Conservation (phyloP, 441 rosid species). For the Daphne laureola region DNA sequence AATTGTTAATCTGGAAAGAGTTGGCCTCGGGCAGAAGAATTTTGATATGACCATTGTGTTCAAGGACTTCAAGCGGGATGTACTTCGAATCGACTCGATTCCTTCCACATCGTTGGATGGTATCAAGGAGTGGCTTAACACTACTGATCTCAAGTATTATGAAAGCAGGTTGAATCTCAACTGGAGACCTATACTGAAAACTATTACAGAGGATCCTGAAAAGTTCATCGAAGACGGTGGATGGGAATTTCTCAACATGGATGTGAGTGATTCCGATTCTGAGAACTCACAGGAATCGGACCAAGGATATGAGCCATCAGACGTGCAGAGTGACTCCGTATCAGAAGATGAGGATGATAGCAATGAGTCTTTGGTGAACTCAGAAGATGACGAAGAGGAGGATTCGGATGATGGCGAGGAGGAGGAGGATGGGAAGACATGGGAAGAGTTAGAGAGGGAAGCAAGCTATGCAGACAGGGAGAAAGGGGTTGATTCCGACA, state of each 20-base stretch:
- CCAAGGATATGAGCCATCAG: constrained; percentile 83
- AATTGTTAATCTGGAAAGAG: constrained; percentile 90
- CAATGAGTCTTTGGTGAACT: constrained; percentile 72
- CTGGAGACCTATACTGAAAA: constrained; percentile 84
- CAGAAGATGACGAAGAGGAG: constrained; percentile 78
- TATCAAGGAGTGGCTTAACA: constrained; percentile 89
- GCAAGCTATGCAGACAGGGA: constrained; percentile 87
- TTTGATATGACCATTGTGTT: constrained; percentile 84
- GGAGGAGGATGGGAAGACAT: constrained; percentile 88
- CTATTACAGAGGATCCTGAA: constrained; percentile 80
- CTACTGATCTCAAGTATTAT: constrained; percentile 78
- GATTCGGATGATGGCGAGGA: constrained; percentile 63
- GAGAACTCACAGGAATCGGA: constrained; percentile 77
- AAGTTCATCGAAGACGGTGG: constrained; percentile 81
- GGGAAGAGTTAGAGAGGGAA: constrained; percentile 97
- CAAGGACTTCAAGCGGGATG: constrained; percentile 89
- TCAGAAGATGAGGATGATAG: constrained; percentile 70
- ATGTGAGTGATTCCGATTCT: constrained; percentile 79
- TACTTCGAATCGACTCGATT: constrained; percentile 76
- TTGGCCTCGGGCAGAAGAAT: constrained; percentile 89
- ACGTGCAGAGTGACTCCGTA: constrained; percentile 63
- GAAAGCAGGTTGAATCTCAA: constrained; percentile 88
- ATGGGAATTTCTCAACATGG: constrained; percentile 89
- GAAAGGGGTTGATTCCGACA: constrained; percentile 73
- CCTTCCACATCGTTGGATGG: constrained; percentile 79